Evolutionary conservation across 1,139 yeast species (phyloP).

Genomic region (Nakaseomyces sp.): DNA sequence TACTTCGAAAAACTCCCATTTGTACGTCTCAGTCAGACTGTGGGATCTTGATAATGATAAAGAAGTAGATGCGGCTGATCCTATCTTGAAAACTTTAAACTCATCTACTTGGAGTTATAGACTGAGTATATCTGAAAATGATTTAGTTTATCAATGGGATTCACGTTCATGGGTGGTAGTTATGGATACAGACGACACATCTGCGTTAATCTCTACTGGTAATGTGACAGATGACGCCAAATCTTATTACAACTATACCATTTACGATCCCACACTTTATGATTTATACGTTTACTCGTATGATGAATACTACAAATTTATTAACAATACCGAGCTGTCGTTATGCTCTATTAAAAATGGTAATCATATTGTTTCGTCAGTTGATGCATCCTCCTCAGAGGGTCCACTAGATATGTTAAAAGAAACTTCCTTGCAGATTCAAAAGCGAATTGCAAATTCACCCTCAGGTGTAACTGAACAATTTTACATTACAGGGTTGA

Average conservation of each 20-base stretch:
- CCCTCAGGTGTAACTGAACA: conserved; percentile 48
- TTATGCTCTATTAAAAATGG: conserved; percentile 61
- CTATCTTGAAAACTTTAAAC: conserved; percentile 26
- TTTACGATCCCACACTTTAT: conserved; percentile 32
- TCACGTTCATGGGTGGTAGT: conserved; percentile 48
- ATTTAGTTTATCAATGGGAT: conserved; percentile 65
- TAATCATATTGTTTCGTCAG: conserved; percentile 32
- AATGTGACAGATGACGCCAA: conserved; percentile 36
- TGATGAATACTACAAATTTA: conserved; percentile 35
- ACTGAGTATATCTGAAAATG: conserved; percentile 60
- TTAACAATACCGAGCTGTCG: conserved; percentile 41
- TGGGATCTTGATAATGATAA: conserved; percentile 30
- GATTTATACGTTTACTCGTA: conserved; percentile 42
- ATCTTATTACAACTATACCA: conserved; percentile 25
- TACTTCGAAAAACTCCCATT: conserved; percentile 20
- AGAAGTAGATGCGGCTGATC: conserved; percentile 30
- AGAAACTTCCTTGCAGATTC: conserved; percentile 15
- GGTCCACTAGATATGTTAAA: conserved; percentile 9
- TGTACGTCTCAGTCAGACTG: conserved; percentile 38
- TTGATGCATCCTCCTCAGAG: conserved; percentile 7
- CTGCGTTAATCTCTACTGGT: conserved; percentile 65
- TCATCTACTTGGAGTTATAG: conserved; percentile 41
- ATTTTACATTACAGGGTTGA: conserved; percentile 53
- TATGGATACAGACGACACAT: conserved; percentile 64
- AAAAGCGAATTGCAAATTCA: conserved; percentile 40